Base-by-base conservation (phyloP, 2,329 filamentous ascomycete genomes). In the Colletotrichum sp. region DNA sequence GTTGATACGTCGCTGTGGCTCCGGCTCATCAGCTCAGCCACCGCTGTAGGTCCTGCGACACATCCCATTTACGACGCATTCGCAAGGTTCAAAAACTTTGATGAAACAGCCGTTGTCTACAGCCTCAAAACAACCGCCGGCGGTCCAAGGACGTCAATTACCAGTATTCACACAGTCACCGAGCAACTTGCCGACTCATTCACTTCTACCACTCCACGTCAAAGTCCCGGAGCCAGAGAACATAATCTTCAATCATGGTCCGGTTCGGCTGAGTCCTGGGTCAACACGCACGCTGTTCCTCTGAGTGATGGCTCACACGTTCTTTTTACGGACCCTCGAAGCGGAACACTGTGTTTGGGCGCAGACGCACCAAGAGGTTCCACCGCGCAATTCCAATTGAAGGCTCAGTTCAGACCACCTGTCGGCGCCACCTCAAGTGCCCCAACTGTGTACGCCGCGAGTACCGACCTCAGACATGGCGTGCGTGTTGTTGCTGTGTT, bases 291-390 rank as follows among this genome's bases (percentile, higher is more conserved):
- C 7, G 92, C 92, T 3, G 83, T 93, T 15, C 92, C 93, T 5
- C 81, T 94, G 52, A 92, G 91, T 76, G 93, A 94, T 80, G 92
- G 92, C 3, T 85, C 90, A 72, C 91, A 94, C 78, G 86, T 94
- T 44, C 82, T 94, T 7, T 94, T 93, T 80, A 91, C 91, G 8
- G 92, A 94, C 79, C 91, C 92, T 6, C 82, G 82, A 13, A 90
- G 87, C 2, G 88, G 87, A 12, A 82, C 87, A 11, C 86, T 94
- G 8, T 92, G 89, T 76, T 83, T 94, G 19, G 92, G 93, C 5
- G 91, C 87, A 61, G 91, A 94, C 83, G 89, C 90, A 1, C 90
- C 91, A 2, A 84, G 91, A 34, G 90, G 91, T 13, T 80, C 82
- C 1, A 57, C 81, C 30, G 59, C 89, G 87, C 70, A 91, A 86